Evolutionary conservation across 345 rosid genomes (phyloP), one percentile per base, ranked within the genome.

Genomic region (Leavenworthia alabamica): DNA sequence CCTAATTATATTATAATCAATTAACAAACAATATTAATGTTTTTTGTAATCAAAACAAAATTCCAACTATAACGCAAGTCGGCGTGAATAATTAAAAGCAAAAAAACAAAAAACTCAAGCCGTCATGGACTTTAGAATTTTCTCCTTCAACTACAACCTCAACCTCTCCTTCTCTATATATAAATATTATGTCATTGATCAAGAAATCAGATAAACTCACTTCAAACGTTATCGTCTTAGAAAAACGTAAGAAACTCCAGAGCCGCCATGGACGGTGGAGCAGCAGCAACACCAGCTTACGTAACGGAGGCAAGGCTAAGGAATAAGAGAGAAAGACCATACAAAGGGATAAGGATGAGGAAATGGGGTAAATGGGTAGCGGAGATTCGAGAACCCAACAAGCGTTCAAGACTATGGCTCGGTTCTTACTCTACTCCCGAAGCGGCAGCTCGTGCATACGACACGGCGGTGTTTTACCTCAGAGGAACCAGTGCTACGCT

Each of bases 331-430:
- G 86, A 79, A 49, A 74, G 83, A 62, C 78, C 69, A 2, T 91
- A 76, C 72, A 91, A 91, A 69, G 98, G 98, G 54, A 91, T 91
- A 74, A 82, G 98, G 85, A 91, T 91, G 98, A 82, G 98, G 65
- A 91, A 91, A 83, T 91, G 98, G 98, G 98, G 98, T 0, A 91
- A 91, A 73, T 91, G 98, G 96, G 98, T 91, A 60, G 98, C 98
- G 3, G 98, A 91, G 89, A 85, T 88, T 20, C 70, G 98, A 45
- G 98, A 91, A 62, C 98, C 98, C 3, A 91, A 91, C 66, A 91
- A 91, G 67, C 79, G 98, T 26, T 86, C 98, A 0, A 78, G 98
- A 78, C 87, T 91, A 44, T 91, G 98, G 98, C 86, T 91, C 1
- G 98, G 98, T 27, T 88, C 98, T 4, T 91, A 91, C 76, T 82